Evolutionary conservation across 345 rosid species (phyloP).

Genomic region (Lenwebbia sp.): DNA sequence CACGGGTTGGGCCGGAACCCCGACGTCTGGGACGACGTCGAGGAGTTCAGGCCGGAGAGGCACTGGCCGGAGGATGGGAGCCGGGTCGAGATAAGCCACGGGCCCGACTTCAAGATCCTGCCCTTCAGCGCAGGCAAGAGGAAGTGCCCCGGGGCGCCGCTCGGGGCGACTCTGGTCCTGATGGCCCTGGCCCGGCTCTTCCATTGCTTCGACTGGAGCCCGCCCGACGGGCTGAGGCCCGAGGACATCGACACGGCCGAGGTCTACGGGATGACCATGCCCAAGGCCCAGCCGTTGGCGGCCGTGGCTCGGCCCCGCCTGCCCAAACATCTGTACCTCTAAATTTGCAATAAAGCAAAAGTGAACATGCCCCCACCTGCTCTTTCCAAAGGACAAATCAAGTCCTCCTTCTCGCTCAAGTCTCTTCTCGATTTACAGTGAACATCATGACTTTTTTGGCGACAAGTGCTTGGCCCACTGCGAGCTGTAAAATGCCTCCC

Average conservation of each 20-base stretch:
- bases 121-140: slow-evolving; percentile 92
- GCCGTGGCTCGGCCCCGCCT: slow-evolving; percentile 63
- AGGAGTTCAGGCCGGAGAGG: slow-evolving; percentile 75
- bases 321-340: slow-evolving; percentile 30
- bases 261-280: slow-evolving; percentile 96
- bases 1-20: slow-evolving; percentile 84
- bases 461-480: neutral
- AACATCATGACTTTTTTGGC: neutral
- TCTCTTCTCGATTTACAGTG: neutral
- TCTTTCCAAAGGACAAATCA: neutral
- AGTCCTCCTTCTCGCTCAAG: neutral
- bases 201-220: slow-evolving; percentile 78
- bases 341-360: neutral
- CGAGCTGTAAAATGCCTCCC: neutral
- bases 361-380: neutral
- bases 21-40: slow-evolving; percentile 53
- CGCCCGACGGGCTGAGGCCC: slow-evolving; percentile 27
- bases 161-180: slow-evolving; percentile 74
- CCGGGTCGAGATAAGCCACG: slow-evolving; percentile 92
- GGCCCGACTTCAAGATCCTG: slow-evolving; percentile 71
- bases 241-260: slow-evolving; percentile 53
- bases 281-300: slow-evolving; percentile 58
- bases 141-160: slow-evolving; percentile 89
- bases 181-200: slow-evolving; percentile 85
- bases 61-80: slow-evolving; percentile 46